Conservation (phyloP, 2,329 filamentous ascomycete species). For the Thermomyces lanuginosus region DNA sequence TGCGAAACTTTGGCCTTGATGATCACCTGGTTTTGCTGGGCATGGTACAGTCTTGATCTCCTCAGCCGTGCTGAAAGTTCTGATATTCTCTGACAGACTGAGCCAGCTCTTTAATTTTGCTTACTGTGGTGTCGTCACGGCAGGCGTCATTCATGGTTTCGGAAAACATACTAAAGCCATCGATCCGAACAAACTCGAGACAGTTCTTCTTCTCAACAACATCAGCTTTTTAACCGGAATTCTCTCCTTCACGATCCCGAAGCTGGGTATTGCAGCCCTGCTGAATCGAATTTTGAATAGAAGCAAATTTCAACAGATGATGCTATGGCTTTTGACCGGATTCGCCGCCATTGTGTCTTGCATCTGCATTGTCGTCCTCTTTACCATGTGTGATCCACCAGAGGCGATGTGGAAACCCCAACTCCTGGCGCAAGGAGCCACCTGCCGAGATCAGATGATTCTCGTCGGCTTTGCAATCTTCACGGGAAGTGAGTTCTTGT, state of each 20-base stretch:
- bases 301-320: constrained; percentile 4
- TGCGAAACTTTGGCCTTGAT: constrained; percentile 17
- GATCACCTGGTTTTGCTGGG: constrained; percentile 22
- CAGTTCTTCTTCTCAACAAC: constrained; percentile 10
- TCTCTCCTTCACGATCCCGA: constrained; percentile 12
- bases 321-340: constrained; percentile 12
- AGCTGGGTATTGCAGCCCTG: constrained; percentile 12
- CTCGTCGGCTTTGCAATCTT: constrained; percentile 24
- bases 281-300: constrained; percentile 12
- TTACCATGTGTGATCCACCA: constrained; percentile 25
- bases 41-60: constrained; percentile 4
- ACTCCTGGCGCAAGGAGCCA: no score
- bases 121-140: constrained; percentile 19
- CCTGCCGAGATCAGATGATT: constrained; percentile 18
- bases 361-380: constrained; percentile 22
- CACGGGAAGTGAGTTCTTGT: constrained; percentile 24
- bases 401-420: constrained; percentile 23
- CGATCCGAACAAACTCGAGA: constrained; percentile 7
- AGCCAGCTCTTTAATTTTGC: constrained; percentile 21
- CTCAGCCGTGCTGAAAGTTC: not conserved
- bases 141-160: constrained; percentile 23
- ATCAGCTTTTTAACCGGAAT: constrained; percentile 13
- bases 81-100: not conserved
- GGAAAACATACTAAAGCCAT: constrained; percentile 23
- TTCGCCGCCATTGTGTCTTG: constrained; percentile 16